Evolutionary conservation across 1,139 yeast genomes (phyloP).

Genomic region (Meyerozyma sp.): DNA sequence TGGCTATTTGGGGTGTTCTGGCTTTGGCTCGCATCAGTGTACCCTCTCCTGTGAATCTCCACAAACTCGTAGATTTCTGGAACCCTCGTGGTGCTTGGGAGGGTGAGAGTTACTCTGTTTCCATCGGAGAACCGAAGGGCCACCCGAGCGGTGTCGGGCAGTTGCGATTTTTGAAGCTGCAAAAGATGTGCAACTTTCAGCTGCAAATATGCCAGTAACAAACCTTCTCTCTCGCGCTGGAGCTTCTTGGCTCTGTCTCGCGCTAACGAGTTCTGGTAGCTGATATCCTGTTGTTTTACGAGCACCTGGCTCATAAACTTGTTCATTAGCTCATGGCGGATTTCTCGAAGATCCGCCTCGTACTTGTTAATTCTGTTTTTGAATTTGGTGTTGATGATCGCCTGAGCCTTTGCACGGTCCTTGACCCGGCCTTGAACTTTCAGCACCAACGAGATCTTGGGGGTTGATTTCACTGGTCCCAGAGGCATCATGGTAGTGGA

Average conservation of each 20-base stretch:
- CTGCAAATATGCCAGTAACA: slow-evolving; percentile 23
- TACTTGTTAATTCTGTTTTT: slow-evolving; percentile 46
- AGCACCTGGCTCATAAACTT: slow-evolving; percentile 55
- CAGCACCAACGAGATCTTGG: slow-evolving; percentile 56
- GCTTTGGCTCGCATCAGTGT: slow-evolving; percentile 46
- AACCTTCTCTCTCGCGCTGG: slow-evolving; percentile 13
- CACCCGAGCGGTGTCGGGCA: slow-evolving; percentile 34
- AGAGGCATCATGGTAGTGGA: slow-evolving; percentile 50
- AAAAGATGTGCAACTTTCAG: slow-evolving; percentile 48
- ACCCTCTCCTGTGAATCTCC: slow-evolving; percentile 33
- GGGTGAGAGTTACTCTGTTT: slow-evolving; percentile 40
- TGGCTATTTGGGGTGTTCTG: slow-evolving; percentile 10
- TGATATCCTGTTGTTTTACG: slow-evolving; percentile 70
- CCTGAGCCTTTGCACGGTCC: slow-evolving; percentile 21
- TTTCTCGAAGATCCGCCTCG: slow-evolving; percentile 52
- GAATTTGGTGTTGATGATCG: slow-evolving; percentile 33
- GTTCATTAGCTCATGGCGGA: slow-evolving; percentile 60
- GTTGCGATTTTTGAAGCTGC: slow-evolving; percentile 29
- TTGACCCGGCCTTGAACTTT: slow-evolving; percentile 62
- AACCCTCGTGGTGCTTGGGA: slow-evolving; percentile 40
- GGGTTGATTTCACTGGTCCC: slow-evolving; percentile 48
- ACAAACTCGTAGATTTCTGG: slow-evolving; percentile 59
- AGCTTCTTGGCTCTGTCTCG: slow-evolving; percentile 42
- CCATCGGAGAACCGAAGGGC: slow-evolving; percentile 59
- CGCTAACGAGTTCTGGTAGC: slow-evolving; percentile 65